Base-by-base conservation (phyloP, 306 rosid species). In the Astragalus glycyphyllos region DNA sequence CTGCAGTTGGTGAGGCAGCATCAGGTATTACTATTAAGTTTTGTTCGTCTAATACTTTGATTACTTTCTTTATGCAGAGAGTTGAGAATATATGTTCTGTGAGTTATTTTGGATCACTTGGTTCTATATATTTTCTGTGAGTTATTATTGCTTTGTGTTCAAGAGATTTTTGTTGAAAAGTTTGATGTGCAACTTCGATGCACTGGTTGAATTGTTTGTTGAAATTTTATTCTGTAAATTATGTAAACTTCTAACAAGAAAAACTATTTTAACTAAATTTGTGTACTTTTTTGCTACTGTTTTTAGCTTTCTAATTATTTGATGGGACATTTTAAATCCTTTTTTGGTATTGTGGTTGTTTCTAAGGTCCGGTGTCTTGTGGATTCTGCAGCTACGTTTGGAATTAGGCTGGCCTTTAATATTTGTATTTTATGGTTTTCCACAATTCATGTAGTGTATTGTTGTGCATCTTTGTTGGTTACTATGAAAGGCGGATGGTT, bases 1-100 rank as follows among this genome's bases (percentile, higher is more conserved):
- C 96, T 45, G 82, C 92, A 40, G 92, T 92, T 41, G 88, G 92
- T 13, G 79, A 86, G 80, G 96, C 96, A 44, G 92, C 96, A 32
- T 78, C 92, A 73, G 96, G 98, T 92, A 86, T 72, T 12, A 56
- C 58, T 67, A 29, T 66, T 68, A 46, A 66, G 49, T 29, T 72
- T 65, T 71, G 67, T 62, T 56, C 38, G 67, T 29, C 56, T 11
- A 56, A 68, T 68, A 45, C 60, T 51, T 72, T 34, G 7, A 56
- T 62, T 68, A 45, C 60, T 51, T 72, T 34, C 15, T 67, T 9
- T 37, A 29, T 54, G 51, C n/a, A 45, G 58, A 26, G 32, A 23
- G 44, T 45, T 61, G 61, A 58, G 62, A 5, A 34, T 8, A 46
- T 15, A 10, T 44, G 78, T 48, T 38, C 17, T 37, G 38, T 68